Conservation (phyloP, 176 grass and related monocot species). For the Raddia guianensis region DNA sequence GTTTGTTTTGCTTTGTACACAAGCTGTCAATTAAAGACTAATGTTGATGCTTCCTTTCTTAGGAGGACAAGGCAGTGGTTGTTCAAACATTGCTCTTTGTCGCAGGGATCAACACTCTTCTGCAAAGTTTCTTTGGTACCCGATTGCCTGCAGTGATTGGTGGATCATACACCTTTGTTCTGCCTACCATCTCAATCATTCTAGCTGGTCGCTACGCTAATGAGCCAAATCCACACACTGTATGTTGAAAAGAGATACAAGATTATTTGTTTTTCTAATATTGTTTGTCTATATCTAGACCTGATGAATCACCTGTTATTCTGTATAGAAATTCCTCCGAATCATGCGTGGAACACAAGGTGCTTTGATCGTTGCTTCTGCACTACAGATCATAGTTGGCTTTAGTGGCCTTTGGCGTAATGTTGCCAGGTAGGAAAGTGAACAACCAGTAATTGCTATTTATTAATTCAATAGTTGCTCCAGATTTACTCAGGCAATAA, state of each 20-base stretch:
- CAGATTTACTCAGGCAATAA: conserved; percentile 13
- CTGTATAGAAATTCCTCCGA: conserved; percentile 78
- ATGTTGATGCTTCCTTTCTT: conserved; percentile 16
- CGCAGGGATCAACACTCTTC: conserved; percentile 88
- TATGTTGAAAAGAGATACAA: conserved; percentile 29
- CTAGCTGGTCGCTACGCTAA: conserved; percentile 86
- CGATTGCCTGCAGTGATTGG: conserved; percentile 91
- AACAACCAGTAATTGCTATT: conserved; percentile 18
- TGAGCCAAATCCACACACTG: conserved; percentile 72
- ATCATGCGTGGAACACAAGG: conserved; percentile 99
- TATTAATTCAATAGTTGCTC: background rate
- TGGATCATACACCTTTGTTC: conserved; percentile 88
- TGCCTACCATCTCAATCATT: conserved; percentile 94
- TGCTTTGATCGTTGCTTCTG: conserved; percentile 91
- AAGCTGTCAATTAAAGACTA: conserved; percentile 11
- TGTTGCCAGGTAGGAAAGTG: conserved; percentile 71
- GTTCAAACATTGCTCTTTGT: conserved; percentile 93
- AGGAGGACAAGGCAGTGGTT: conserved; percentile 96
- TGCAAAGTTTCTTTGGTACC: conserved; percentile 95
- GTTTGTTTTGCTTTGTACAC: background rate
- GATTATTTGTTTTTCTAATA: conserved; percentile 17
- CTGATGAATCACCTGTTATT: conserved; percentile 40
- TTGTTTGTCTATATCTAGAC: conserved; percentile 28
- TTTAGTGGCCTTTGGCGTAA: conserved; percentile 99
- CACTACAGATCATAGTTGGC: conserved; percentile 94